A percentile compares a stretch with the other conserved stretches of the same genome.
phyloP scores from a whole-genome alignment of 495 filamentous ascomycete genomes.

The Penicillium arizonense region DNA sequence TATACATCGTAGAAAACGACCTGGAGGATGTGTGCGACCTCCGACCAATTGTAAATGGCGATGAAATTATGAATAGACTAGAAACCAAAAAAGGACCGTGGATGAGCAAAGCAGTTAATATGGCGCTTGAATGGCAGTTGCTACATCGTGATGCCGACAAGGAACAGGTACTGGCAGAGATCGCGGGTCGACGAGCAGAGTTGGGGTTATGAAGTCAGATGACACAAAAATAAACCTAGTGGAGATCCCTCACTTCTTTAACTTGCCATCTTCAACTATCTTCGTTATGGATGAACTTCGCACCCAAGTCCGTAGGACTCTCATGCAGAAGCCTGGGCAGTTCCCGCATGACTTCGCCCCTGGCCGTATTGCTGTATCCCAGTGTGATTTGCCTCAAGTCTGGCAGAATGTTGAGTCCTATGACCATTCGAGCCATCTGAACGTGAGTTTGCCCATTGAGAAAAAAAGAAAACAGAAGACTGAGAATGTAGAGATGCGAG shows the following conservation, averaged over 20 bases:
- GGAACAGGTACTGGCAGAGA: constrained; percentile 62
- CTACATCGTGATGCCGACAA: constrained; percentile 67
- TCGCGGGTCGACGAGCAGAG: constrained; percentile 53
- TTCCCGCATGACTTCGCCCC: constrained; percentile 1
- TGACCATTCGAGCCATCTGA: constrained; percentile 13
- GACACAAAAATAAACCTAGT: constrained; percentile 5
- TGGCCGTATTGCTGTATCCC: neutral
- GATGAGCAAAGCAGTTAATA: constrained; percentile 70
- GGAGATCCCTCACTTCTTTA: neutral
- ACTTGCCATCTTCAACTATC: neutral
- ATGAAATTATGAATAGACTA: constrained; percentile 59
- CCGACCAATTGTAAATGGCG: constrained; percentile 65
- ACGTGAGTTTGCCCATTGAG: constrained; percentile 15
- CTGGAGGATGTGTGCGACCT: constrained; percentile 46
- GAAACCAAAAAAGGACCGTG: constrained; percentile 68
- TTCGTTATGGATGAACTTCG: constrained; percentile 35
- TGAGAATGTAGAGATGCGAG: constrained; percentile 30
- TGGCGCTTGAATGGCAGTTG: constrained; percentile 82
- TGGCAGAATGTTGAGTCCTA: constrained; percentile 33
- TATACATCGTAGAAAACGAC: constrained; percentile 38
- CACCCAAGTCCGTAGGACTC: constrained; percentile 25
- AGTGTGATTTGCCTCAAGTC: constrained; percentile 20
- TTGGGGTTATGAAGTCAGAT: constrained; percentile 44
- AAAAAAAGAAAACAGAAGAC: neutral
- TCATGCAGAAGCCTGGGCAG: constrained; percentile 15